phyloP scores from a whole-genome alignment of 73 alveolate species.

The Paramecium bursaria region DNA sequence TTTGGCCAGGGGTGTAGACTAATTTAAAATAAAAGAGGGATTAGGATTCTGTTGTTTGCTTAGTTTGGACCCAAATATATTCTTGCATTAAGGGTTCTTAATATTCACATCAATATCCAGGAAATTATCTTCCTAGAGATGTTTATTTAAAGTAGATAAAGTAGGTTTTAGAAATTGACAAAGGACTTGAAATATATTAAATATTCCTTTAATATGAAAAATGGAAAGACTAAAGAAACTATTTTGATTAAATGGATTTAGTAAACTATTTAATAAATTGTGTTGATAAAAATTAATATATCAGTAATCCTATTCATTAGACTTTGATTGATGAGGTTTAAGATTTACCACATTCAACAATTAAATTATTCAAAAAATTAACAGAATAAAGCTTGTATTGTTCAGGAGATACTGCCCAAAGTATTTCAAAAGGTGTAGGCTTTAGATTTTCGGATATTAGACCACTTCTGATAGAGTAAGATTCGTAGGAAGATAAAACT shows the following conservation, averaged over 20 bases:
- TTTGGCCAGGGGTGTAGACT: too few species aligned
- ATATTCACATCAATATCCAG: neutral
- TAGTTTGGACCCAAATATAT: too few species aligned
- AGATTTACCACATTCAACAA: conserved; percentile 78
- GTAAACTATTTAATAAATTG: neutral
- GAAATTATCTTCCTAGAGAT: neutral
- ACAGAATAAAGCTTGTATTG: conserved; percentile 76
- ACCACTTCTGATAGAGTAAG: conserved; percentile 53
- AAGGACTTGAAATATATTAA: too few species aligned
- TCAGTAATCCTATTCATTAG: conserved; percentile 66
- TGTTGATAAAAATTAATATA: conserved; percentile 34
- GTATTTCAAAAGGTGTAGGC: conserved; percentile 88
- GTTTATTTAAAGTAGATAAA: neutral
- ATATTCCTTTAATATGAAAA: too few species aligned
- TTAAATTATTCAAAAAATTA: conserved; percentile 65
- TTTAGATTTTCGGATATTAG: conserved; percentile 77
- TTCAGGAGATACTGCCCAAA: conserved; percentile 87
- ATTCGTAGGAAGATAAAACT: neutral
- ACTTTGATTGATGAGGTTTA: conserved; percentile 82
- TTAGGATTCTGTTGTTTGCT: too few species aligned
- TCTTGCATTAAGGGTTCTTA: too few species aligned
- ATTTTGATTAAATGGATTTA: neutral
- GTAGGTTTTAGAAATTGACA: neutral
- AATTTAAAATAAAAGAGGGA: conserved; percentile 46
- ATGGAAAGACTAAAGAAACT: too few species aligned